A percentile compares a stretch with the other conserved stretches of the same genome.
These are phyloP conservation scores for Tricladium varicosporioides DNA, from an alignment of 2,329 filamentous ascomycete species.

Conservation along the genomic window DNA sequence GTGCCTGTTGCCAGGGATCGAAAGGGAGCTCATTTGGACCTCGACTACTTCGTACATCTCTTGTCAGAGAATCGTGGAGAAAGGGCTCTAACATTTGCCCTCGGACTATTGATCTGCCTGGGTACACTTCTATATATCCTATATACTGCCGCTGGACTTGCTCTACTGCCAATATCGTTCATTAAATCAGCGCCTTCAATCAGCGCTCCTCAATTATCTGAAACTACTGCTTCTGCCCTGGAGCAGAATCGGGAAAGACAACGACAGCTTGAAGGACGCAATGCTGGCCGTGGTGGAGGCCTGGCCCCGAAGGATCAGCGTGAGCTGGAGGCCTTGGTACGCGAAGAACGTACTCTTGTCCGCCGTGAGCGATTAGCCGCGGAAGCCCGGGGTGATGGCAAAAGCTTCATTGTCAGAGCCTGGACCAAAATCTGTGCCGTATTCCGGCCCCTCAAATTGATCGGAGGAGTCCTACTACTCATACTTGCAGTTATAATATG, in stretches of 20 bases:
- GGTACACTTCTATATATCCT: slow-evolving; percentile 83
- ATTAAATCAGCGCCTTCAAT: slow-evolving; percentile 90
- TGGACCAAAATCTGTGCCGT: slow-evolving; percentile 82
- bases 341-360: slow-evolving; percentile 89
- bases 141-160: slow-evolving; percentile 86
- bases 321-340: slow-evolving; percentile 80
- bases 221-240: slow-evolving; percentile 75
- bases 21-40: slow-evolving; percentile 66
- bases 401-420: slow-evolving; percentile 65
- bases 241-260: slow-evolving; percentile 89
- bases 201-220: slow-evolving; percentile 75
- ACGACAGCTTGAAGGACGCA: slow-evolving; percentile 84
- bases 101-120: slow-evolving; percentile 84
- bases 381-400: slow-evolving; percentile 76
- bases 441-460: slow-evolving; percentile 83
- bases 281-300: slow-evolving; percentile 69
- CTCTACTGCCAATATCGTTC: slow-evolving; percentile 82
- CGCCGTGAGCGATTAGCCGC: slow-evolving; percentile 84
- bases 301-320: slow-evolving; percentile 83
- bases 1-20: slow-evolving; percentile 73
- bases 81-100: slow-evolving; percentile 83
- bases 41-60: slow-evolving; percentile 89
- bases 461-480: slow-evolving; percentile 78
- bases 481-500: slow-evolving; percentile 74
- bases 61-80: slow-evolving; percentile 86